Conservation (phyloP, 1,139 yeast species). For the Saccharomyces hybrid region DNA sequence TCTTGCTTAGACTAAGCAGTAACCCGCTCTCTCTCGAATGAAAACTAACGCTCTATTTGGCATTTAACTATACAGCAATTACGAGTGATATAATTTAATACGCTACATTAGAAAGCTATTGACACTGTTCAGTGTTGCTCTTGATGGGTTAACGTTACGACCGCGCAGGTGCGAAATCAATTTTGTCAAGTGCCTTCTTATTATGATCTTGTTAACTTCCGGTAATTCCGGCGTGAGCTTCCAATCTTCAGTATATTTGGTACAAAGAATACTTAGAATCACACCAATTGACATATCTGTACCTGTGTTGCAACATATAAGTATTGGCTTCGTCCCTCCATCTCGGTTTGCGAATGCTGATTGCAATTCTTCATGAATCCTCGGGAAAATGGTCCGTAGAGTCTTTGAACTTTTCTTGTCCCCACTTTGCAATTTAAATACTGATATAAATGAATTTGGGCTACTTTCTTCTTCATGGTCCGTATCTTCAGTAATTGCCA, state of each 20-base stretch:
- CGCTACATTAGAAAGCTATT: constrained; percentile 40
- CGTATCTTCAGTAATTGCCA: not conserved
- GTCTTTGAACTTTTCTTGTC: constrained; percentile 27
- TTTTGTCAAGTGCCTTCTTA: constrained; percentile 50
- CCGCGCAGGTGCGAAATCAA: constrained; percentile 37
- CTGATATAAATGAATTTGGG: constrained; percentile 4
- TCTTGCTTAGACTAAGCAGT: not conserved
- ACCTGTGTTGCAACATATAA: constrained; percentile 58
- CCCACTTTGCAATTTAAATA: constrained; percentile 22
- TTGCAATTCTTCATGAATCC: constrained; percentile 11
- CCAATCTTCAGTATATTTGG: constrained; percentile 42
- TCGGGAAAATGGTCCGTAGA: constrained; percentile 16
- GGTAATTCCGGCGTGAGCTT: constrained; percentile 12
- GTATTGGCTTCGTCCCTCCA: constrained; percentile 14
- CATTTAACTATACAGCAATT: not conserved
- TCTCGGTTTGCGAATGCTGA: not conserved
- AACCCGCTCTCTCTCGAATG: not conserved
- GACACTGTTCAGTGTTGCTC: constrained; percentile 66
- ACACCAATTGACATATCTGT: constrained; percentile 60
- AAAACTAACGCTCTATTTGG: not conserved
- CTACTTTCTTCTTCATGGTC: not conserved
- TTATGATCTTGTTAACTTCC: constrained; percentile 41
- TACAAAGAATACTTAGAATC: constrained; percentile 46
- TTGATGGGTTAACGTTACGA: constrained; percentile 56
- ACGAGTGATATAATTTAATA: not conserved